A percentile compares a stretch with the other conserved stretches of the same genome.
These are phyloP conservation scores for Citrus sp. DNA, from an alignment of 345 rosid genomes.

Conservation along the genomic window DNA sequence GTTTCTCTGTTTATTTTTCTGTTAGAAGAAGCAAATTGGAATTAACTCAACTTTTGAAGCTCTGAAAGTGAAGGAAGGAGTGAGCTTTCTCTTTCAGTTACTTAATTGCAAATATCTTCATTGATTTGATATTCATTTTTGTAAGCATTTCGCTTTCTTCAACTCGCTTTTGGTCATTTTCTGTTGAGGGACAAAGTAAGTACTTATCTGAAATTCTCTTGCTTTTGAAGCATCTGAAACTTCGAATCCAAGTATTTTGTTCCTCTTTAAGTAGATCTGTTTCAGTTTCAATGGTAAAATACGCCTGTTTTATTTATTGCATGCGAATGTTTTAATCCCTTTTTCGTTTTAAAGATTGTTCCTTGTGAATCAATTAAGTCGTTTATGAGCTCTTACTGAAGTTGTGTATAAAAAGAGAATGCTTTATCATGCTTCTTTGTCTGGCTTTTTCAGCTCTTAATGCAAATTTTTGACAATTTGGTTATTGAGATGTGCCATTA, in stretches of 20 bases:
- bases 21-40: not conserved
- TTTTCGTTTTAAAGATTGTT: not conserved
- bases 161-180: constrained; percentile 9
- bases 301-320: constrained; percentile 25
- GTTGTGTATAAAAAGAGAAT: not conserved
- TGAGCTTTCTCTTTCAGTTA: not conserved
- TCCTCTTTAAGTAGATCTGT: constrained; percentile 32
- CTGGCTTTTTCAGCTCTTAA: constrained; percentile 2
- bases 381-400: not conserved
- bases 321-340: constrained; percentile 23
- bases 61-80: not conserved
- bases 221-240: constrained; percentile 35
- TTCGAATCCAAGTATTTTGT: constrained; percentile 34
- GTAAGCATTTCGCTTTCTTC: constrained; percentile 10
- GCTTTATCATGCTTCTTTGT: not conserved
- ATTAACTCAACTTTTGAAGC: not conserved
- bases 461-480: not conserved
- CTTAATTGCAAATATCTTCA: constrained; percentile 5
- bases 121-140: constrained; percentile 6
- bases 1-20: not conserved
- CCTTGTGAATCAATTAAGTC: not conserved
- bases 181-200: not conserved
- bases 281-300: constrained; percentile 24
- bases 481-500: not conserved
- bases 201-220: constrained; percentile 29